Conservation (phyloP, 2,329 filamentous ascomycete species). For the Microdochium trichocladiopsis region DNA sequence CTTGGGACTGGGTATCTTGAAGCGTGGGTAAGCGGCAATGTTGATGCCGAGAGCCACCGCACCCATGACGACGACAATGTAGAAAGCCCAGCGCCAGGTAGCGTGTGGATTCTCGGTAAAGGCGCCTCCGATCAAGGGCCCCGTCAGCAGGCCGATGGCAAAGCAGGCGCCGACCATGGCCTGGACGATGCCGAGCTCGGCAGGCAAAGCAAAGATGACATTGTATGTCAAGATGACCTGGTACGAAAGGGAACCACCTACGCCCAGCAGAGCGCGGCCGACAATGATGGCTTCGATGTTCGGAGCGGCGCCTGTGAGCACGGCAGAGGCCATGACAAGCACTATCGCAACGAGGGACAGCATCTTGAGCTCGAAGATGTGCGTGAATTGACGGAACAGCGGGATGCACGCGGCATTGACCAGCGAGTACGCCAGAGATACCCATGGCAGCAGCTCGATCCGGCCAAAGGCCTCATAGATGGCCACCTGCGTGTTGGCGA, state of each 20-base stretch:
- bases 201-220: constrained; percentile 11
- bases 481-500: constrained; percentile 48
- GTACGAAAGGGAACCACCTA: constrained; percentile 20
- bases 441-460: constrained; percentile 29
- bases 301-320: constrained; percentile 19
- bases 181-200: constrained; percentile 10
- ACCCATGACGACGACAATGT: constrained; percentile 41
- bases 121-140: constrained; percentile 20
- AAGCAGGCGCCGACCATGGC: constrained; percentile 13
- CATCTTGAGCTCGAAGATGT: constrained; percentile 22
- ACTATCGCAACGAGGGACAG: constrained; percentile 15
- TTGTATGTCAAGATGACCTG: constrained; percentile 18
- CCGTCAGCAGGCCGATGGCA: constrained; percentile 14
- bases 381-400: constrained; percentile 23
- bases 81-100: constrained; percentile 41
- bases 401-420: constrained; percentile 24
- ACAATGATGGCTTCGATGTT: constrained; percentile 21
- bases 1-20: constrained; percentile 12
- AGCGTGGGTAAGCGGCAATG: constrained; percentile 34
- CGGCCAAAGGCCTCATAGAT: constrained; percentile 43
- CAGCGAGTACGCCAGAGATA: constrained; percentile 26
- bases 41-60: constrained; percentile 30
- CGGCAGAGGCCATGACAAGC: constrained; percentile 19
- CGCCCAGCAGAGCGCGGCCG: constrained; percentile 22
- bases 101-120: constrained; percentile 24